phyloP scores from a whole-genome alignment of 163 green algal genomes.

The Coccomyxa subellipsoidea region DNA sequence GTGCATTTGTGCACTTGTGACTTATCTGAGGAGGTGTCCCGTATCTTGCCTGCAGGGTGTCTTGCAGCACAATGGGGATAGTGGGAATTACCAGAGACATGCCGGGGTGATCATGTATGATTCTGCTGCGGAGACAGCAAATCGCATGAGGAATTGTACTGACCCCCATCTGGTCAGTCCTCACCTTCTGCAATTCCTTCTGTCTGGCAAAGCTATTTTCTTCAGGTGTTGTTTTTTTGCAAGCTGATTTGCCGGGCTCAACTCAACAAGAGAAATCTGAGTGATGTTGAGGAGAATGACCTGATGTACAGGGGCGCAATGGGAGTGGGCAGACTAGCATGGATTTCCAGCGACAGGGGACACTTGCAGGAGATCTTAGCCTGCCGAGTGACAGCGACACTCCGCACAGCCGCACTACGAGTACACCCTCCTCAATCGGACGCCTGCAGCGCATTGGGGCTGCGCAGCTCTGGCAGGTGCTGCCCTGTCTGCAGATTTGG shows the following conservation, averaged over 20 bases:
- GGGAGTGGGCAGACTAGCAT: neutral
- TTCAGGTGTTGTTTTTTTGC: neutral
- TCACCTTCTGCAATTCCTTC: too few relatives aligned
- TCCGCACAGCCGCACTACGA: neutral
- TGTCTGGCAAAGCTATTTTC: too few relatives aligned
- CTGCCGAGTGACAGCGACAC: neutral
- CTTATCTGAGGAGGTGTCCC: too few relatives aligned
- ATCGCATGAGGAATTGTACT: neutral
- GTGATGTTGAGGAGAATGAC: too few relatives aligned
- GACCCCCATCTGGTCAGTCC: too few relatives aligned
- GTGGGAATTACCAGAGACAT: neutral
- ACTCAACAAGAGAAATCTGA: too few relatives aligned
- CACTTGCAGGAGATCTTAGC: neutral
- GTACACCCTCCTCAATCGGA: neutral
- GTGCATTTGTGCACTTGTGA: too few relatives aligned
- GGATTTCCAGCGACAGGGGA: neutral
- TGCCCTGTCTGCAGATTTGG: too few relatives aligned
- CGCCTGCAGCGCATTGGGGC: slow-evolving; percentile 1
- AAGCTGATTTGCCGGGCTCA: too few relatives aligned
- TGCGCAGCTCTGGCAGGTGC: slow-evolving; percentile 3
- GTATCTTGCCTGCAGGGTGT: neutral
- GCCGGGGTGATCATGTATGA: neutral
- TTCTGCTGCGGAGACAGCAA: neutral
- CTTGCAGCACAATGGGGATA: neutral
- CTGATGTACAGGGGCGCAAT: neutral